A percentile compares a stretch with the other conserved stretches of the same genome.
Evolutionary conservation across 1,284 basidiomycete genomes (phyloP).

Genomic region (Sanghuangporus weigelae): DNA sequence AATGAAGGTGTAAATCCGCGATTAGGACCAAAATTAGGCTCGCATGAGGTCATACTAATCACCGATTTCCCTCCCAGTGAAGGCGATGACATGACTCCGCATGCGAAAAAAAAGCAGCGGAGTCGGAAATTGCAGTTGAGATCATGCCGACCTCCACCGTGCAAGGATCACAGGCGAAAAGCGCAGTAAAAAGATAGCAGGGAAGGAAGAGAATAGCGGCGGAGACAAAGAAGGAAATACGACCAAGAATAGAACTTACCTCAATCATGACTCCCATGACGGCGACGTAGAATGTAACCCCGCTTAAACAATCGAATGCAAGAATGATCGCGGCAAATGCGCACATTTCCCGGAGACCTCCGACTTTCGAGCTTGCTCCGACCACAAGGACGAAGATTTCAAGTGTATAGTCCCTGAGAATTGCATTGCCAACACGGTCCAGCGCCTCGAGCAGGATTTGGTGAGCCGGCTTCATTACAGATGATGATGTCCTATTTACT

Average conservation of each 20-base stretch:
- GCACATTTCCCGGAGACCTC: slow-evolving; percentile 92
- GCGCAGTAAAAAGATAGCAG: not conserved
- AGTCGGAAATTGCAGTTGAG: not conserved
- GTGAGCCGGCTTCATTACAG: slow-evolving; percentile 67
- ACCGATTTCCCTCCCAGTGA: not conserved
- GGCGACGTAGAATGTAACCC: slow-evolving; percentile 88
- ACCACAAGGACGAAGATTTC: slow-evolving; percentile 88
- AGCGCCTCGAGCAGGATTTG: slow-evolving; percentile 85
- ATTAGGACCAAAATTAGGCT: not conserved
- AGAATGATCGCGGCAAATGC: slow-evolving; percentile 87
- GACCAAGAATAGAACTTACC: slow-evolving; percentile 38
- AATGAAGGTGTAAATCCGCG: not conserved
- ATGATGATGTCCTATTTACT: not conserved
- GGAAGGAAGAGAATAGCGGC: too few species aligned
- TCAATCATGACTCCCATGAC: slow-evolving; percentile 94
- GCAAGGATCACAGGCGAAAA: slow-evolving; percentile 5
- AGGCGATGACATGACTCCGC: not conserved
- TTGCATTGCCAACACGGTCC: slow-evolving; percentile 71
- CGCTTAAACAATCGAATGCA: slow-evolving; percentile 81
- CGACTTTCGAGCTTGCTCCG: slow-evolving; percentile 84
- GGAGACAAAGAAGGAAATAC: slow-evolving; percentile 17
- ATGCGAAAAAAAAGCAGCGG: not conserved
- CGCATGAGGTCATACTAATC: not conserved
- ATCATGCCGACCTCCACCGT: not conserved
- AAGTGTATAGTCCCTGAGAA: slow-evolving; percentile 89